These are phyloP conservation scores for Hypoxylon sp. DNA, from an alignment of 2,329 filamentous ascomycete genomes.

Conservation along the genomic window DNA sequence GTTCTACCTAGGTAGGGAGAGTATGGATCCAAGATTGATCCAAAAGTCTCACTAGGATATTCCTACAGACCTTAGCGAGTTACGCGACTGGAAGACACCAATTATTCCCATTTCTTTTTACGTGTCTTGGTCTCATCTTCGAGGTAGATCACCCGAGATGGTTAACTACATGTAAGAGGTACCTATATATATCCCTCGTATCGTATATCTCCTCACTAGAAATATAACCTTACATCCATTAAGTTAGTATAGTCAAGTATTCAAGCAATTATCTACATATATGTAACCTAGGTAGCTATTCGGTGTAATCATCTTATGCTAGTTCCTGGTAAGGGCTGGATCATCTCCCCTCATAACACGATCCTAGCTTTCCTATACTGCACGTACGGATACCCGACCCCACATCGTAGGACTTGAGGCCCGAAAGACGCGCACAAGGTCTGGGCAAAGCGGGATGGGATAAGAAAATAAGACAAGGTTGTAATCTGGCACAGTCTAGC, in stretches of 20 bases:
- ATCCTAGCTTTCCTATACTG: slow-evolving; percentile 13
- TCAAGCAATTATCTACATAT: neutral
- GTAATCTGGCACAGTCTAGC: slow-evolving; percentile 37
- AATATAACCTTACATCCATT: neutral
- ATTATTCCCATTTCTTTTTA: slow-evolving; percentile 25
- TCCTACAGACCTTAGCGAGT: slow-evolving; percentile 40
- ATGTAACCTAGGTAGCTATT: neutral
- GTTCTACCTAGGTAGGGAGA: slow-evolving; percentile 24
- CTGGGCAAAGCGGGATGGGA: slow-evolving; percentile 35
- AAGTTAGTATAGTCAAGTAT: slow-evolving; percentile 5
- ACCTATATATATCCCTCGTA: neutral
- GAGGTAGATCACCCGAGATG: neutral
- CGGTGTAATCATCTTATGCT: slow-evolving; percentile 2
- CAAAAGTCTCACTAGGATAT: slow-evolving; percentile 41
- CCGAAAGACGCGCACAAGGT: slow-evolving; percentile 39
- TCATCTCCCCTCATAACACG: slow-evolving; percentile 21
- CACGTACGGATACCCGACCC: slow-evolving; percentile 37
- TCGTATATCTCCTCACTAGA: neutral
- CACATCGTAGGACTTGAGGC: slow-evolving; percentile 44
- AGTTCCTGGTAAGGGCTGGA: slow-evolving; percentile 6
- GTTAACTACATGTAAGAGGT: neutral
- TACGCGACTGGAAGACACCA: slow-evolving; percentile 27
- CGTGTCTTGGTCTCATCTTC: slow-evolving; percentile 21
- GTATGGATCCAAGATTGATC: slow-evolving; percentile 36
- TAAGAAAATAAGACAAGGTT: slow-evolving; percentile 24